A percentile compares a stretch with the other conserved stretches of the same genome.
Evolutionary conservation across 306 rosid genomes (phyloP).

Genomic region (Glycine tomentella): DNA sequence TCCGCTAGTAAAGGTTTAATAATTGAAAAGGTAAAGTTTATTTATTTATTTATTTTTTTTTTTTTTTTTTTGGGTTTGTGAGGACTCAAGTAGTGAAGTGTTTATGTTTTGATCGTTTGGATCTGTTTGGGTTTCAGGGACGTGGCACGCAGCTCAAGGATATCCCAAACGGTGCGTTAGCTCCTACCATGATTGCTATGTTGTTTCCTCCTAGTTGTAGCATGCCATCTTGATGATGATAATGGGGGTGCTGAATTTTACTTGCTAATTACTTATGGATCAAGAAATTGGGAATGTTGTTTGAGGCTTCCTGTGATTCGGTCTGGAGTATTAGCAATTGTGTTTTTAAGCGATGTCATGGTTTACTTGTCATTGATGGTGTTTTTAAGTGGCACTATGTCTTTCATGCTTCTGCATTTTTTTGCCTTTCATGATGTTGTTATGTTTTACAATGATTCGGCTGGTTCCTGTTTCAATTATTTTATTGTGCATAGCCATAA

Average conservation of each 20-base stretch:
- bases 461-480: neutral
- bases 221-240: neutral
- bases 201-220: neutral
- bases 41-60: constrained; percentile 5
- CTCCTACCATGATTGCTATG: neutral
- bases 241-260: neutral
- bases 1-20: constrained; percentile 59
- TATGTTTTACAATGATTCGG: too few relatives aligned
- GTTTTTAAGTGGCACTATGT: neutral
- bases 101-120: constrained; percentile 17
- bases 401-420: neutral
- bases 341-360: neutral
- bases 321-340: neutral
- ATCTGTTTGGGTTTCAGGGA: constrained; percentile 66
- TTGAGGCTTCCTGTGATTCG: neutral
- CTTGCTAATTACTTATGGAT: constrained; percentile 22
- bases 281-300: neutral
- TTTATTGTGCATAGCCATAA: neutral
- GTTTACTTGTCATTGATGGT: neutral
- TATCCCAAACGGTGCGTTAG: constrained; percentile 83
- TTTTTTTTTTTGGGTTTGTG: neutral
- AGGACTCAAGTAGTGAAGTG: neutral
- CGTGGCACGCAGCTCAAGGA: constrained; percentile 84
- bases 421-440: too few relatives aligned
- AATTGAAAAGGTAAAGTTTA: constrained; percentile 78